Conservation (phyloP, 2,329 filamentous ascomycete genomes). For the Xylariaceae sp. region DNA sequence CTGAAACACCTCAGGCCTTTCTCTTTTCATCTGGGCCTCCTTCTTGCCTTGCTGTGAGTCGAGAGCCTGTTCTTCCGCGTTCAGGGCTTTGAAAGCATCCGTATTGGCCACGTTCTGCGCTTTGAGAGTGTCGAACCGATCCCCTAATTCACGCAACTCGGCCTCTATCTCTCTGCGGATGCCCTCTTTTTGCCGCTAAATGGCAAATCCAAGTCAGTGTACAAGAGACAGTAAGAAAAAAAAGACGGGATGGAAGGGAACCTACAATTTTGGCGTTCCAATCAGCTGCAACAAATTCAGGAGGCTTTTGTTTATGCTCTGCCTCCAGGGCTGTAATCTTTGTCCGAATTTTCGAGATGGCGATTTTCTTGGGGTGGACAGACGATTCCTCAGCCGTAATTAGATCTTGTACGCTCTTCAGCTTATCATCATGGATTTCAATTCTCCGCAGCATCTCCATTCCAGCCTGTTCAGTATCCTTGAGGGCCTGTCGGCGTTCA, state of each 20-base stretch:
- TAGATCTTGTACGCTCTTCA: constrained; percentile 42
- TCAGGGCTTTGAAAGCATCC: constrained; percentile 34
- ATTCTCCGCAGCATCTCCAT: constrained; percentile 37
- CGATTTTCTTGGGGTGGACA: constrained; percentile 43
- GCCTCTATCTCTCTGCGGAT: constrained; percentile 48
- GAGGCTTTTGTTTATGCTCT: constrained; percentile 56
- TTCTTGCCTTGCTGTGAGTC: constrained; percentile 74
- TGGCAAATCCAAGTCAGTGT: constrained; percentile 10
- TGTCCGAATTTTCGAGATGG: constrained; percentile 40
- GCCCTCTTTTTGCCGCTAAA: constrained; percentile 59
- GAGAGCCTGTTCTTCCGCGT: constrained; percentile 54
- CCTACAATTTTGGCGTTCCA: constrained; percentile 72
- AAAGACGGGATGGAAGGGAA: constrained; percentile 14
- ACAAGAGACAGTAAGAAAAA: background rate
- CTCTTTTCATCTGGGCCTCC: constrained; percentile 57
- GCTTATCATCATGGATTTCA: constrained; percentile 37
- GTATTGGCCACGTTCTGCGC: constrained; percentile 40
- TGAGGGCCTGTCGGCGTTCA: constrained; percentile 51
- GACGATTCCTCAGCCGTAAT: constrained; percentile 50
- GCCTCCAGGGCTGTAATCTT: constrained; percentile 62
- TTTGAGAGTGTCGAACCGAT: constrained; percentile 36
- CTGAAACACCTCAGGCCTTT: constrained; percentile 59
- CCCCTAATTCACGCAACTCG: constrained; percentile 35
- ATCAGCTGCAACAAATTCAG: constrained; percentile 63
- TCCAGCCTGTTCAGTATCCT: constrained; percentile 49